A percentile compares a stretch with the other conserved stretches of the same genome.
These are phyloP conservation scores for Verticillium tricorpus DNA, from an alignment of 2,329 filamentous ascomycete genomes.

Conservation along the genomic window DNA sequence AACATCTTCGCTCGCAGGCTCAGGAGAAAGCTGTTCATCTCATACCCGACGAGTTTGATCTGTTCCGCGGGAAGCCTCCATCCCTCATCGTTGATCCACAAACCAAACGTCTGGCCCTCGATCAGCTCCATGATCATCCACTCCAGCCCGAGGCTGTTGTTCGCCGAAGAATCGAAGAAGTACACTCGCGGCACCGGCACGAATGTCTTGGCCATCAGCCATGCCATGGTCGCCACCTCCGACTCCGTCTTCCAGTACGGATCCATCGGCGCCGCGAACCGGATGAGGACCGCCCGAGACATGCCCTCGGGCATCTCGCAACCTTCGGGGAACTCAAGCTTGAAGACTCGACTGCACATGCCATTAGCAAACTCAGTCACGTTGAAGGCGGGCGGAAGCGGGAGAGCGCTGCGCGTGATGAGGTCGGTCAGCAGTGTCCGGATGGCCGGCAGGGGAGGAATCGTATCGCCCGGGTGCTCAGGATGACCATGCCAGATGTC, in stretches of 20 bases:
- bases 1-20: not conserved
- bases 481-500: not conserved
- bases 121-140: conserved; percentile 12
- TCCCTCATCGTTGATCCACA: not conserved
- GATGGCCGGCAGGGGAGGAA: not conserved
- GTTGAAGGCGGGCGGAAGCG: not conserved
- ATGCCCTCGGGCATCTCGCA: not conserved
- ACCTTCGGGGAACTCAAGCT: not conserved
- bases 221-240: conserved; percentile 13
- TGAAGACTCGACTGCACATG: not conserved
- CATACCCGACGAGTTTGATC: not conserved
- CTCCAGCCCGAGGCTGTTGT: conserved; percentile 10
- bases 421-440: not conserved
- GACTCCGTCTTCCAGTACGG: conserved; percentile 8
- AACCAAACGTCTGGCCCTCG: conserved; percentile 1
- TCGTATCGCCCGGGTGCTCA: not conserved
- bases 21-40: not conserved
- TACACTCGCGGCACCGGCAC: conserved; percentile 4
- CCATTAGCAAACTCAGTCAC: not conserved
- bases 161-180: conserved; percentile 9
- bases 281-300: conserved; percentile 4
- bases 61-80: not conserved
- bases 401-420: not conserved
- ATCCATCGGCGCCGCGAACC: conserved; percentile 7
- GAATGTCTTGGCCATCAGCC: not conserved